These are phyloP conservation scores for Tuber magnatum DNA, from an alignment of 495 filamentous ascomycete species.

Conservation along the genomic window DNA sequence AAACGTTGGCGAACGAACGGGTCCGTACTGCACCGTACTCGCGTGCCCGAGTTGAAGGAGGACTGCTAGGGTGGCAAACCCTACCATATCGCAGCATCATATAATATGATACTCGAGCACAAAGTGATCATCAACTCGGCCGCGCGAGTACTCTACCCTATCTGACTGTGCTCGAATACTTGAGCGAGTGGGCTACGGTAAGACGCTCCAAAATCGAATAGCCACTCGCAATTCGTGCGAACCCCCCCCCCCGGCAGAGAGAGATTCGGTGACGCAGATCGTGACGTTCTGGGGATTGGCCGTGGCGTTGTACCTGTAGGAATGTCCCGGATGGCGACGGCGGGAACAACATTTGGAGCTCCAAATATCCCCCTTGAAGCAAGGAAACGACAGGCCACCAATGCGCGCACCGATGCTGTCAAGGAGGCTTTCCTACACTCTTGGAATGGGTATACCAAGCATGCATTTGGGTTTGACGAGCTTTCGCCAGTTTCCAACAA, in stretches of 20 bases:
- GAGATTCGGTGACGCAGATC: neutral
- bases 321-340: neutral
- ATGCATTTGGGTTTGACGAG: conserved; percentile 75
- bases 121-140: neutral
- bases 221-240: neutral
- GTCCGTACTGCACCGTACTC: no score
- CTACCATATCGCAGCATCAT: neutral
- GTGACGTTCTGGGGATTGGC: neutral
- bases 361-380: conserved; percentile 15
- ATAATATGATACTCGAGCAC: no score
- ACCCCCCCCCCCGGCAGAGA: neutral
- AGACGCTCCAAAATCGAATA: neutral
- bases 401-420: conserved; percentile 54
- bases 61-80: neutral
- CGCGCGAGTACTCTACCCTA: no score
- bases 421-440: conserved; percentile 68
- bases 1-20: neutral
- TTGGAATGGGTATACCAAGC: conserved; percentile 74
- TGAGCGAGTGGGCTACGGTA: neutral
- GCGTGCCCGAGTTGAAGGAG: neutral
- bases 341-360: conserved; percentile 9
- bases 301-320: neutral
- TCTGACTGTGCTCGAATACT: neutral
- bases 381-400: conserved; percentile 1
- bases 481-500: conserved; percentile 60